Percentiles rank a stretch among this genome's conserved stretches.
Conservation (phyloP, 495 filamentous ascomycete genomes). For the Amorphotheca resinae region DNA sequence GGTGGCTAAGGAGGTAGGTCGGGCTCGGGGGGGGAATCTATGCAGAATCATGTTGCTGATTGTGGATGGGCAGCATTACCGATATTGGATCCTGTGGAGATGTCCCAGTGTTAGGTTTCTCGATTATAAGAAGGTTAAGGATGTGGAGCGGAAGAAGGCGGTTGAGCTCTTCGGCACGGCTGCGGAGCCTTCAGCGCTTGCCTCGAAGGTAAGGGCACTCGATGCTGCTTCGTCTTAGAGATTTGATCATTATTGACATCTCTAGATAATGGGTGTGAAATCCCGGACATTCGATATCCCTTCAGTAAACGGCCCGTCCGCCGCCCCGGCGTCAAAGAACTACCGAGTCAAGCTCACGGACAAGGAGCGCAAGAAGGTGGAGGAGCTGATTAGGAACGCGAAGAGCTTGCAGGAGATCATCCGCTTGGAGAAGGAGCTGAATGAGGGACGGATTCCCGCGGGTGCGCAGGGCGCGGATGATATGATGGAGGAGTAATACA, state of each 20-base stretch:
- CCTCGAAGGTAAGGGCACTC: slow-evolving; percentile 53
- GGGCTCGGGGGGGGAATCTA: background rate
- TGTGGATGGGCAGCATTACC: slow-evolving; percentile 55
- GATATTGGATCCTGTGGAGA: slow-evolving; percentile 82
- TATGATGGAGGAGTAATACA: slow-evolving; percentile 44
- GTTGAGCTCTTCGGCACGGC: slow-evolving; percentile 69
- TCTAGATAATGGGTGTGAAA: slow-evolving; percentile 73
- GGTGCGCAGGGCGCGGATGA: slow-evolving; percentile 42
- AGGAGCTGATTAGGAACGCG: slow-evolving; percentile 67
- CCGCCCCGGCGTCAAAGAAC: slow-evolving; percentile 42
- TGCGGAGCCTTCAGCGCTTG: slow-evolving; percentile 65
- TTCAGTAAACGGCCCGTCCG: slow-evolving; percentile 28
- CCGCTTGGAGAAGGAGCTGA: slow-evolving; percentile 68
- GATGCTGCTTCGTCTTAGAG: background rate
- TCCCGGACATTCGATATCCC: slow-evolving; percentile 67
- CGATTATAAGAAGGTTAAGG: slow-evolving; percentile 85
- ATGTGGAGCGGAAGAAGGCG: slow-evolving; percentile 64
- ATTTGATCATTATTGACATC: slow-evolving; percentile 5
- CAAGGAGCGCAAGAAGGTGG: slow-evolving; percentile 54
- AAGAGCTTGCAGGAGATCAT: slow-evolving; percentile 79
- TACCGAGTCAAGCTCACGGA: slow-evolving; percentile 58
- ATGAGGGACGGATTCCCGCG: slow-evolving; percentile 71
- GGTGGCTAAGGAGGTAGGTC: slow-evolving; percentile 75
- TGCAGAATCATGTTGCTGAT: background rate
- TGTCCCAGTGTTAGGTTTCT: slow-evolving; percentile 78